A percentile compares a stretch with the other conserved stretches of the same genome.
phyloP scores from a whole-genome alignment of 805 yeast genomes.

The Blastobotrys peoriensis region DNA sequence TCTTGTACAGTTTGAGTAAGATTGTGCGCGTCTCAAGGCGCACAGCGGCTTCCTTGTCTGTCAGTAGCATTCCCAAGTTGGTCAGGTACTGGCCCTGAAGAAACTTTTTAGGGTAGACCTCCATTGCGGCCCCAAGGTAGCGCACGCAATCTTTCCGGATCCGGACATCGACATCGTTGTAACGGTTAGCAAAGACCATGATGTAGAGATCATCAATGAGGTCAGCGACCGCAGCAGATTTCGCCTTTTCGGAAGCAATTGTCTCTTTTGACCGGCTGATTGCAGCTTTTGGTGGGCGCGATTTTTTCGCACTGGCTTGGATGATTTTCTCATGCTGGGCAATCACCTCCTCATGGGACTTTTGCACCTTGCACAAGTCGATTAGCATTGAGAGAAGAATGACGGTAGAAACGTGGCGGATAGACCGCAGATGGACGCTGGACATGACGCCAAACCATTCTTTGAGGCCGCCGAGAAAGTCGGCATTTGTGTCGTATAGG shows the following conservation, averaged over 20 bases:
- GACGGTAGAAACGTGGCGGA: conserved; percentile 62
- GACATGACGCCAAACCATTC: conserved; percentile 75
- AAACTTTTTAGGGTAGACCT: conserved; percentile 62
- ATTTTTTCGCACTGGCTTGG: conserved; percentile 6
- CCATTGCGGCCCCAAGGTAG: conserved; percentile 65
- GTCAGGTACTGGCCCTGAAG: conserved; percentile 64
- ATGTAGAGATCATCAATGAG: conserved; percentile 57
- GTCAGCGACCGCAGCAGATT: conserved; percentile 26
- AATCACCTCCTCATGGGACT: conserved; percentile 9
- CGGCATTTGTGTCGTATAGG: conserved; percentile 18
- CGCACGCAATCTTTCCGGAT: conserved; percentile 67
- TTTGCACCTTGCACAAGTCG: conserved; percentile 44
- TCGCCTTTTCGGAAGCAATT: neutral
- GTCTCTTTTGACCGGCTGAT: conserved; percentile 9
- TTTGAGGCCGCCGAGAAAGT: conserved; percentile 41
- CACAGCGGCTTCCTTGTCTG: conserved; percentile 60
- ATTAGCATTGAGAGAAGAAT: conserved; percentile 56
- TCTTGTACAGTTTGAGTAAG: conserved; percentile 45
- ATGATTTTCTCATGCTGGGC: conserved; percentile 4
- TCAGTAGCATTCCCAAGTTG: conserved; percentile 77
- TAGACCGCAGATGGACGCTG: conserved; percentile 60
- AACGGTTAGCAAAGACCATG: conserved; percentile 65
- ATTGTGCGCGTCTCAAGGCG: conserved; percentile 58
- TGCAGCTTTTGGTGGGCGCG: conserved; percentile 2
- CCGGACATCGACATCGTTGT: conserved; percentile 67